Conservation (phyloP, 768 basidiomycete species). For the Russula sp. region DNA sequence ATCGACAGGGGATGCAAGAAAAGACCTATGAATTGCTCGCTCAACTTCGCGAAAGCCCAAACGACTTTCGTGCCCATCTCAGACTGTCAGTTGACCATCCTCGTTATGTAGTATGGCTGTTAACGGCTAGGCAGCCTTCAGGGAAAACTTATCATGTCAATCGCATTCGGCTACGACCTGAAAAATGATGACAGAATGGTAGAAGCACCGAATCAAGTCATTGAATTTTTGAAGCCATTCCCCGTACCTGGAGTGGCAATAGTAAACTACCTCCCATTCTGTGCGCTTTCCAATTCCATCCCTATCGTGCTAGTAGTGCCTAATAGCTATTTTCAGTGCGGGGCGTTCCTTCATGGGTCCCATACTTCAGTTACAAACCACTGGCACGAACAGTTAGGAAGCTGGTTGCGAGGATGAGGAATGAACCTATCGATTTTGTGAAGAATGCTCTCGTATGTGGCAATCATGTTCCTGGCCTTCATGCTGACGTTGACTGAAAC, state of each 20-base stretch:
- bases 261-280: constrained; percentile 18
- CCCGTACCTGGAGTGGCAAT: constrained; percentile 13
- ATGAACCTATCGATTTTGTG: neutral
- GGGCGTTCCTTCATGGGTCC: constrained; percentile 16
- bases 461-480: neutral
- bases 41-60: neutral
- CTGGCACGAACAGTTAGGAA: neutral
- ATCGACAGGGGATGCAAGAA: constrained; percentile 5
- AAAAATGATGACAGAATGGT: neutral
- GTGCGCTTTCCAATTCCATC: neutral
- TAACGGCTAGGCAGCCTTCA: neutral
- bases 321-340: constrained; percentile 5
- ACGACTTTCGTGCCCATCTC: neutral
- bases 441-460: constrained; percentile 10
- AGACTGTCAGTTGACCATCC: neutral
- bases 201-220: neutral
- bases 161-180: constrained; percentile 17
- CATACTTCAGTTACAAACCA: constrained; percentile 7
- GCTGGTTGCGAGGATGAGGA: neutral
- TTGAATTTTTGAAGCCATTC: neutral
- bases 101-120: neutral
- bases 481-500: neutral
- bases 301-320: no score
- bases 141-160: constrained; percentile 5
- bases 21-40: neutral